phyloP scores from a whole-genome alignment of 208 protist species.

The Trypanosoma rangeli region DNA sequence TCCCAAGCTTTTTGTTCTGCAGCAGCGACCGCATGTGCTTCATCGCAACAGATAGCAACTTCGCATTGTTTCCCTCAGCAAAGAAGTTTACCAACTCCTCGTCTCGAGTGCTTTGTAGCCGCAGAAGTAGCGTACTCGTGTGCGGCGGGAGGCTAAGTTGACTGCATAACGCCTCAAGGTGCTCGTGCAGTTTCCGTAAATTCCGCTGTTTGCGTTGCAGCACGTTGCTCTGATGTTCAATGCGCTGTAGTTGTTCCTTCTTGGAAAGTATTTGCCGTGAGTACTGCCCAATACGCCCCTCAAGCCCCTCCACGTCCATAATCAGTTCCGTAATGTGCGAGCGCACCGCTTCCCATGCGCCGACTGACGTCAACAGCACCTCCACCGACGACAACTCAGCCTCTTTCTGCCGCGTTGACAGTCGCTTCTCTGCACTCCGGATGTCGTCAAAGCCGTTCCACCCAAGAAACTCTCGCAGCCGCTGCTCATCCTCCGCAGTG shows the following conservation, averaged over 20 bases:
- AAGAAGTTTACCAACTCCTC: constrained; percentile 59
- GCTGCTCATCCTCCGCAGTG: constrained; percentile 71
- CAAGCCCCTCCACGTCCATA: constrained; percentile 70
- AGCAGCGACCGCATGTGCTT: constrained; percentile 37
- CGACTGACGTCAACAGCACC: constrained; percentile 50
- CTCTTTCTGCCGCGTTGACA: constrained; percentile 68
- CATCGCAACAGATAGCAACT: constrained; percentile 47
- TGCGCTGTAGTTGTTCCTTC: constrained; percentile 72
- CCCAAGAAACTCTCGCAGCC: constrained; percentile 59
- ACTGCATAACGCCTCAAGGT: constrained; percentile 60
- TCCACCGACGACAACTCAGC: constrained; percentile 75
- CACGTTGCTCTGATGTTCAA: constrained; percentile 86
- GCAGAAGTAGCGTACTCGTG: constrained; percentile 40
- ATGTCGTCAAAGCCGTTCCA: constrained; percentile 74
- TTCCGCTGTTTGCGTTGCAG: constrained; percentile 82
- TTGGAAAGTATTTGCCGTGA: constrained; percentile 74
- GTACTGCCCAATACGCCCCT: constrained; percentile 75
- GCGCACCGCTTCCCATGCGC: constrained; percentile 54
- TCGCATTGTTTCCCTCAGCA: constrained; percentile 64
- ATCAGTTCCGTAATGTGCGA: constrained; percentile 58
- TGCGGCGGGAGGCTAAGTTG: constrained; percentile 61
- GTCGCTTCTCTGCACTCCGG: constrained; percentile 56
- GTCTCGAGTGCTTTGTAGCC: constrained; percentile 45
- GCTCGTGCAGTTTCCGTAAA: constrained; percentile 59
- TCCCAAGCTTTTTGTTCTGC: constrained; percentile 60